Percentiles rank a stretch among this genome's conserved stretches.
phyloP scores from a whole-genome alignment of 192 early-diverging fungal species.

The Thamnidium elegans region DNA sequence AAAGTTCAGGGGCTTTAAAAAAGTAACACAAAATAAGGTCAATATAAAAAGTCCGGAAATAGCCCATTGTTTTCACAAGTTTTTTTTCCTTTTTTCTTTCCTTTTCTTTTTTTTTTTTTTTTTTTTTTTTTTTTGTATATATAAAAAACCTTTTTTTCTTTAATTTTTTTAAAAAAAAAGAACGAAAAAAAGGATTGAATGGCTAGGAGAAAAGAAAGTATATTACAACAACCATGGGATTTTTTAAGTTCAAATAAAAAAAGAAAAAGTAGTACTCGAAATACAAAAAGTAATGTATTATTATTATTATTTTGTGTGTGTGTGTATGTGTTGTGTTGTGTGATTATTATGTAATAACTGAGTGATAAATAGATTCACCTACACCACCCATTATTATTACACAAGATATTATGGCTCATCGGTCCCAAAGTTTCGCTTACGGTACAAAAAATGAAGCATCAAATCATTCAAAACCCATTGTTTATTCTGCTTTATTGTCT shows the following conservation, averaged over 20 bases:
- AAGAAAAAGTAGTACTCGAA: background rate
- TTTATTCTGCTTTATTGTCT: conserved; percentile 75
- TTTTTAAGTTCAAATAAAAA: conserved; percentile 3
- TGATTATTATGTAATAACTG: background rate
- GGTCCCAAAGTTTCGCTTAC: conserved; percentile 28
- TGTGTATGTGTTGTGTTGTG: background rate
- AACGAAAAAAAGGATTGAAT: background rate
- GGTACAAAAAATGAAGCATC: conserved; percentile 6
- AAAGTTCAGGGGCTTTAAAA: conserved; percentile 10
- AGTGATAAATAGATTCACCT: background rate
- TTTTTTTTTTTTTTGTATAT: background rate
- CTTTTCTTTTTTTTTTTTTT: background rate
- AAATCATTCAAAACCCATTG: conserved; percentile 37
- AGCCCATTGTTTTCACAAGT: conserved; percentile 10
- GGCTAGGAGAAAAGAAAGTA: too few relatives aligned
- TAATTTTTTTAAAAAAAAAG: background rate
- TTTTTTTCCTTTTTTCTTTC: conserved; percentile 4
- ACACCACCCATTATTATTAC: conserved; percentile 5
- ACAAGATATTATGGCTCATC: conserved; percentile 23
- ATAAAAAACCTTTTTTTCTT: background rate
- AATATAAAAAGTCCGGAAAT: conserved; percentile 11
- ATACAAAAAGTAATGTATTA: conserved; percentile 3
- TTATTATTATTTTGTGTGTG: background rate
- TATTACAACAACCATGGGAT: conserved; percentile 9
- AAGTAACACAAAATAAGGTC: conserved; percentile 2